Conservation (phyloP, 352 stramenopile genomes). For the Globisporangium middletonii region DNA sequence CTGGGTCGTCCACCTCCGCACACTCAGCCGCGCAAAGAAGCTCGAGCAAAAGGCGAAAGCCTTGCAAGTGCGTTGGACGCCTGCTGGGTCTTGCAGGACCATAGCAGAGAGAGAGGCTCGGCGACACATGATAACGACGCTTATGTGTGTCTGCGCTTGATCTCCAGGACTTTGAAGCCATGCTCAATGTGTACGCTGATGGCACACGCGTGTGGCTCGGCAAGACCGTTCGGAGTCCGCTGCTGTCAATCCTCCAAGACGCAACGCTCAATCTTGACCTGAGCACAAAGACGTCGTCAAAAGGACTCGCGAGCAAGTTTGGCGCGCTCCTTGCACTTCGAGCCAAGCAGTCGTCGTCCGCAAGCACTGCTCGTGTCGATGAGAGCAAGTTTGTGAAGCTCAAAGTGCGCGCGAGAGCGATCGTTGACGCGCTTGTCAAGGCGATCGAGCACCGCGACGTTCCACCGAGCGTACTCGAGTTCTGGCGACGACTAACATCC, state of each 20-base stretch:
- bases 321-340: slow-evolving; percentile 26
- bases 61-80: slow-evolving; percentile 15
- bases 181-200: slow-evolving; percentile 63
- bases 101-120: too few relatives aligned
- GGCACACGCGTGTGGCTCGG: slow-evolving; percentile 56
- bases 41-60: slow-evolving; percentile 30
- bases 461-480: slow-evolving; percentile 46
- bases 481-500: slow-evolving; percentile 43
- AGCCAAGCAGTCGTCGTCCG: not conserved
- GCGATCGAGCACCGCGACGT: slow-evolving; percentile 47
- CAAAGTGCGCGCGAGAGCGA: slow-evolving; percentile 53
- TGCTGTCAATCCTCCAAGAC: slow-evolving; percentile 57
- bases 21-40: slow-evolving; percentile 28
- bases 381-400: slow-evolving; percentile 35
- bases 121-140: not conserved
- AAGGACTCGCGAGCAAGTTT: slow-evolving; percentile 48
- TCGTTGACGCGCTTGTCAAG: slow-evolving; percentile 41
- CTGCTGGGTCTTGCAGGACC: too few relatives aligned
- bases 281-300: slow-evolving; percentile 21
- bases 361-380: not conserved
- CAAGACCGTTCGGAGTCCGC: slow-evolving; percentile 32
- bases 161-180: slow-evolving; percentile 46
- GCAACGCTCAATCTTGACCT: slow-evolving; percentile 41
- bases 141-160: not conserved
- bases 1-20: slow-evolving; percentile 19